phyloP scores from a whole-genome alignment of 1,139 yeast genomes.

The Zygoascus meyerae region DNA sequence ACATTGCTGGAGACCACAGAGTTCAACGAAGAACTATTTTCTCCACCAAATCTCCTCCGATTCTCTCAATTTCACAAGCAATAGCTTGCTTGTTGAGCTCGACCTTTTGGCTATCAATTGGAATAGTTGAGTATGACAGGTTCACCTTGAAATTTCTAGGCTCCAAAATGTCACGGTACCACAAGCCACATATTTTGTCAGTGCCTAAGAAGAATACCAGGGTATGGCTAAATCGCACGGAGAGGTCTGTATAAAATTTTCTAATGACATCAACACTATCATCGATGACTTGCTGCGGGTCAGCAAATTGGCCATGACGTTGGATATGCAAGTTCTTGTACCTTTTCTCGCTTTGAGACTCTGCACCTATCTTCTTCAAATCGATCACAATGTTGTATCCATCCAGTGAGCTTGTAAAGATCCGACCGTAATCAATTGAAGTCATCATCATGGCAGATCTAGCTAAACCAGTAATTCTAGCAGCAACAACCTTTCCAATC shows the following conservation, averaged over 20 bases:
- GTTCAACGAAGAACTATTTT: conserved; percentile 14
- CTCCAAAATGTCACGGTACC: conserved; percentile 58
- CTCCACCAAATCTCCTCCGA: conserved; percentile 60
- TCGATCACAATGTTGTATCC: conserved; percentile 69
- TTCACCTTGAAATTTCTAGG: conserved; percentile 68
- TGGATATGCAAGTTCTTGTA: conserved; percentile 54
- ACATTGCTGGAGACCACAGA: too few species aligned
- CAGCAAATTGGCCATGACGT: conserved; percentile 13
- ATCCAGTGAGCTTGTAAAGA: conserved; percentile 73
- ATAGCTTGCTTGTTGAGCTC: conserved; percentile 69
- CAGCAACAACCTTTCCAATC: conserved; percentile 48
- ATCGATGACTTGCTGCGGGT: conserved; percentile 25
- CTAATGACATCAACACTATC: conserved; percentile 23
- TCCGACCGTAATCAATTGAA: conserved; percentile 40
- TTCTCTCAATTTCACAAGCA: conserved; percentile 60
- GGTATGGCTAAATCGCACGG: conserved; percentile 40
- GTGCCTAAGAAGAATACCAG: conserved; percentile 51
- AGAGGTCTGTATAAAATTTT: conserved; percentile 30
- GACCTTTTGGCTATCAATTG: conserved; percentile 44
- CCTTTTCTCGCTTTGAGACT: conserved; percentile 23
- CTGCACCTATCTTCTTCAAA: conserved; percentile 23
- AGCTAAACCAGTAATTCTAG: conserved; percentile 82
- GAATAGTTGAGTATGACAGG: conserved; percentile 68
- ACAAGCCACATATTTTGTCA: conserved; percentile 64
- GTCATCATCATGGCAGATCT: conserved; percentile 49